Conservation (phyloP, 441 rosid species). For the Pelargonium australe region DNA sequence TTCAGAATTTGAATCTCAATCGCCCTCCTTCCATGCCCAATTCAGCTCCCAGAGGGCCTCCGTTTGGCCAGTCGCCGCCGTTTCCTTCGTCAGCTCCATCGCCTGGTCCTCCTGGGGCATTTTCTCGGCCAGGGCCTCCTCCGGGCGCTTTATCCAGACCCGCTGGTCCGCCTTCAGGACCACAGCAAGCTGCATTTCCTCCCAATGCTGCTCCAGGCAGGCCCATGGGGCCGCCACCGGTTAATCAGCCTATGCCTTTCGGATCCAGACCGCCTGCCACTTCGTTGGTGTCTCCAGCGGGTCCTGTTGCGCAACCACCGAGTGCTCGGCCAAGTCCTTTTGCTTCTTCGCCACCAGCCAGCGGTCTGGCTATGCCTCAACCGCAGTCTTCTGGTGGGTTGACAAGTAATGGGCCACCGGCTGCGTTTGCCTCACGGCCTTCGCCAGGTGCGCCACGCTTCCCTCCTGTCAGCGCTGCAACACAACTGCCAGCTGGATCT, state of each 20-base stretch:
- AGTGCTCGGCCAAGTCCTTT: slow-evolving; percentile 23
- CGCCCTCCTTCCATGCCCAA: slow-evolving; percentile 37
- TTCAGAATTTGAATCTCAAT: slow-evolving; percentile 65
- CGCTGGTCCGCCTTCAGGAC: slow-evolving; percentile 38
- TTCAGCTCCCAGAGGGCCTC: slow-evolving; percentile 52
- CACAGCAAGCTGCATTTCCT: slow-evolving; percentile 42
- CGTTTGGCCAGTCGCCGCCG: slow-evolving; percentile 59
- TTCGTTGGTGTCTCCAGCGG: slow-evolving; percentile 20
- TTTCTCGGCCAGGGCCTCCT: slow-evolving; percentile 42
- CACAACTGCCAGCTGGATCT: slow-evolving; percentile 47
- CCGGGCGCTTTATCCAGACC: slow-evolving; percentile 41
- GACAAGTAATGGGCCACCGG: slow-evolving; percentile 61
- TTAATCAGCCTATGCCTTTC: slow-evolving; percentile 43
- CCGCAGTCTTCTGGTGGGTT: slow-evolving; percentile 40
- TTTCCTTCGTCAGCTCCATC: slow-evolving; percentile 47
- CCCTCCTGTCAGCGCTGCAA: slow-evolving; percentile 33
- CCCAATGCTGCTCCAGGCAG: slow-evolving; percentile 47
- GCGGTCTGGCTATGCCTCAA: slow-evolving; percentile 25
- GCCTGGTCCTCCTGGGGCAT: slow-evolving; percentile 17
- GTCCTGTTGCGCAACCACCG: slow-evolving; percentile 24
- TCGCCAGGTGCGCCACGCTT: slow-evolving; percentile 43
- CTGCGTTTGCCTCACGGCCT: slow-evolving; percentile 28
- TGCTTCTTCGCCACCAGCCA: slow-evolving; percentile 32
- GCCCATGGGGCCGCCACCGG: slow-evolving; percentile 42
- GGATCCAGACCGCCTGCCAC: slow-evolving; percentile 51